Percentiles rank a stretch among this genome's conserved stretches.
phyloP scores from a whole-genome alignment of 2,329 filamentous ascomycete genomes.

The Cercospora citrullina region DNA sequence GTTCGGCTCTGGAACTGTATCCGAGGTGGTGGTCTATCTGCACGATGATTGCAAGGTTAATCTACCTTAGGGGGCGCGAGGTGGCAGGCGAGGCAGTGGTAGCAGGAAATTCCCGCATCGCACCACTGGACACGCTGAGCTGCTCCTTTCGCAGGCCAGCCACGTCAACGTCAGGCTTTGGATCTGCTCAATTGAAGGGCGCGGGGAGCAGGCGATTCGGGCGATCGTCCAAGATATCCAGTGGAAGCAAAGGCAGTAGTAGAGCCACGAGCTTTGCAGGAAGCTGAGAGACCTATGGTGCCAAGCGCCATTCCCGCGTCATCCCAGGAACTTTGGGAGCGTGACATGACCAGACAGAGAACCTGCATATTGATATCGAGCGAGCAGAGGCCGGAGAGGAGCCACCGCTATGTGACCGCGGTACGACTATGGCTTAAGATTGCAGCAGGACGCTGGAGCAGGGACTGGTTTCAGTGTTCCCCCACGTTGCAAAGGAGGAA shows the following conservation, averaged over 20 bases:
- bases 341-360: conserved; percentile 29
- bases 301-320: conserved; percentile 30
- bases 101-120: conserved; percentile 30
- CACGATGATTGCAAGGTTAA: conserved; percentile 31
- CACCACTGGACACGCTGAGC: conserved; percentile 19
- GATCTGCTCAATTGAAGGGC: conserved; percentile 33
- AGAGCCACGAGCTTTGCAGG: conserved; percentile 28
- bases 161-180: conserved; percentile 32
- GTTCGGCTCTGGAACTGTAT: not conserved
- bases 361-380: conserved; percentile 29
- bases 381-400: conserved; percentile 29
- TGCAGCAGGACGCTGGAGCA: conserved; percentile 25
- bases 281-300: conserved; percentile 27
- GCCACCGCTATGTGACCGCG: conserved; percentile 28
- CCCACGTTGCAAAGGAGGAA: conserved; percentile 32
- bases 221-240: conserved; percentile 29
- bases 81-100: conserved; percentile 31
- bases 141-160: conserved; percentile 30
- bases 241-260: conserved; percentile 29
- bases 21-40: conserved; percentile 7
- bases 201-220: conserved; percentile 31
- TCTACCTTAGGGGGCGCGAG: conserved; percentile 33
- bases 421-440: conserved; percentile 29
- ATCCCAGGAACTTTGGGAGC: conserved; percentile 25
- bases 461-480: conserved; percentile 30